phyloP scores from a whole-genome alignment of 305 asterid species.

The Fraxinus floribunda region DNA sequence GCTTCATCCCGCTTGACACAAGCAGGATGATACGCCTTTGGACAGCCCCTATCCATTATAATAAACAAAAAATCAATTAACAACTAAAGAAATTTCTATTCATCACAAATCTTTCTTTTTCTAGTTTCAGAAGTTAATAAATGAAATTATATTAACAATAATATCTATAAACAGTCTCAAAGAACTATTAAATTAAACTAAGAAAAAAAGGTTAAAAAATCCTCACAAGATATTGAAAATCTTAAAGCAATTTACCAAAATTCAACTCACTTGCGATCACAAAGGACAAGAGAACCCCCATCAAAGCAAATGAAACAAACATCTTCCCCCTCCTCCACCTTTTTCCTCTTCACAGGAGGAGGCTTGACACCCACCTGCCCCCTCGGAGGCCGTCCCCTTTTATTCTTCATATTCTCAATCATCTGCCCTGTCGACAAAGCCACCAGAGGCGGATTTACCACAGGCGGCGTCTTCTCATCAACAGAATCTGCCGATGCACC shows the following conservation, averaged over 20 bases:
- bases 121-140: too few relatives aligned
- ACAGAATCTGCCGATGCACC: slow-evolving; percentile 28
- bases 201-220: not conserved
- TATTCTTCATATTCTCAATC: slow-evolving; percentile 49
- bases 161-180: too few relatives aligned
- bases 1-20: slow-evolving; percentile 76
- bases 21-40: slow-evolving; percentile 80
- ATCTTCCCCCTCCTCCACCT: slow-evolving; percentile 53
- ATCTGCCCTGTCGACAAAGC: slow-evolving; percentile 20
- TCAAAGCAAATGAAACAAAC: slow-evolving; percentile 86
- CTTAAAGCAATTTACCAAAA: not conserved
- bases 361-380: slow-evolving; percentile 37
- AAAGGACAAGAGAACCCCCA: slow-evolving; percentile 74
- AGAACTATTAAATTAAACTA: too few relatives aligned
- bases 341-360: slow-evolving; percentile 50
- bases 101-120: not conserved
- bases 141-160: too few relatives aligned
- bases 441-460: slow-evolving; percentile 28
- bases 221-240: not conserved
- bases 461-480: slow-evolving; percentile 17
- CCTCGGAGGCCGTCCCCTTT: slow-evolving; percentile 75
- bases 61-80: slow-evolving; percentile 22
- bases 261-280: slow-evolving; percentile 79
- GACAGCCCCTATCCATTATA: slow-evolving; percentile 64
- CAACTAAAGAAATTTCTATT: slow-evolving; percentile 7